Base-by-base conservation (phyloP, 805 yeast species). In the Zygoascus flipseniorum region DNA sequence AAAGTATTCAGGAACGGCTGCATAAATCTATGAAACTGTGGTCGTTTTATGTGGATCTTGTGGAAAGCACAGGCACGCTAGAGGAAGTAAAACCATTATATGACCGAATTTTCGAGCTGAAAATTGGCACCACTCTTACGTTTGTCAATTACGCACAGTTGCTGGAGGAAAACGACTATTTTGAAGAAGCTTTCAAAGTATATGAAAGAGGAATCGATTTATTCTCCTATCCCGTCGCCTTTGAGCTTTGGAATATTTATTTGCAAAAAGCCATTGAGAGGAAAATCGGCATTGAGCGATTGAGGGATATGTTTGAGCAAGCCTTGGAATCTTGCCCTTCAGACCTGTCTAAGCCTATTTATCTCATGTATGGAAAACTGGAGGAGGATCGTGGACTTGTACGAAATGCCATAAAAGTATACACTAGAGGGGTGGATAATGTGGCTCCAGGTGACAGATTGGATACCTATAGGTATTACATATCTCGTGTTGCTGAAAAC, bases 231-330 rank as follows among this genome's bases (percentile, higher is more conserved):
- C 83, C 88, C 0, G 73, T 78, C 2, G 80, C 77, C 44, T 82
- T 76, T 60, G 87, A 87, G 59, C 72, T 89, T 16, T 88, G 92
- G 90, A 79, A 76, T 51, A 69, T 77, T 9, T 90, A 89, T 65
- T 64, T 89, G 32, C 67, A 76, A 0, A 80, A 78, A 52, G 76
- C 80, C 0, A 57, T 83, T 2, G 60, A 64, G 50, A 62, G 69
- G 32, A 60, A 65, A 13, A 58, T 69, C 10, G 67, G 72, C 1
- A 53, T 70, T 1, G 89, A 84, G 58, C 68, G 84, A 56, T 68
- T 86, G 5, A 71, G 96, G 39, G 95, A 86, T 54, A 62, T 85
- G 14, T 89, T 86, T 69, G 96, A 88, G 48, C 80, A 81, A 45
- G 77, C 89, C 5, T 59, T 86, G 3, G 72, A 70, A 4, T 71